These are phyloP conservation scores for Crassisporium funariophilum DNA, from an alignment of 768 basidiomycete species.

Conservation along the genomic window DNA sequence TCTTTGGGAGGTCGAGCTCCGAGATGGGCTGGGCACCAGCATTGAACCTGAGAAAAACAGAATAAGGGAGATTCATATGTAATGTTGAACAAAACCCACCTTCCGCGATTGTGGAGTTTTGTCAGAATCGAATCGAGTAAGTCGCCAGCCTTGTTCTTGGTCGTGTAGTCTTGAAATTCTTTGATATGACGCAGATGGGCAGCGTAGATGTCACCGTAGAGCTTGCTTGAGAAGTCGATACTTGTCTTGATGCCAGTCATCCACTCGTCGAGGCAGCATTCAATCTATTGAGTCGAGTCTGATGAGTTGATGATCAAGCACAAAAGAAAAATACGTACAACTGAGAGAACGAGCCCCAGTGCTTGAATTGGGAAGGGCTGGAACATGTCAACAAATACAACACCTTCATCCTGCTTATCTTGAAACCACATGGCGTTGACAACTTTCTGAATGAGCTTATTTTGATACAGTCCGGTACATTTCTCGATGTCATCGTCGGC, in stretches of 20 bases:
- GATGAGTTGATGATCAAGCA: background rate
- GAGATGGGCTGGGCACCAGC: background rate
- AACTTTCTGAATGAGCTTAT: constrained; percentile 17
- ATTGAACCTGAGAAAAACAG: background rate
- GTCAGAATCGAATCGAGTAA: too few relatives aligned
- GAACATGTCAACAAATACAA: constrained; percentile 14
- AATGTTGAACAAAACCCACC: too few relatives aligned
- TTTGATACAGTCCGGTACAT: constrained; percentile 16
- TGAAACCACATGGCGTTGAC: constrained; percentile 23
- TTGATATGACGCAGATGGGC: constrained; percentile 11
- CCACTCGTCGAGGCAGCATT: constrained; percentile 24
- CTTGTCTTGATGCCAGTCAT: constrained; percentile 16
- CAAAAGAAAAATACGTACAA: constrained; percentile 5
- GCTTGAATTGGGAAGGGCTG: constrained; percentile 14
- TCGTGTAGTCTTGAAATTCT: background rate
- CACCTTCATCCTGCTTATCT: constrained; percentile 21
- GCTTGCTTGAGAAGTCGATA: constrained; percentile 14
- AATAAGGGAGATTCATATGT: too few relatives aligned
- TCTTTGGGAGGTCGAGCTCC: background rate
- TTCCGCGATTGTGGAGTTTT: too few relatives aligned
- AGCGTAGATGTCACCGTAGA: constrained; percentile 17
- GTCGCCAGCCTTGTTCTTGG: too few relatives aligned
- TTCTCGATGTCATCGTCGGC: constrained; percentile 7
- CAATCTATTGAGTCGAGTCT: constrained; percentile 13
- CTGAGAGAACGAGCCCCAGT: constrained; percentile 12